Base-by-base conservation (phyloP, 331 rosid genomes). In the Acacia pycnantha region DNA sequence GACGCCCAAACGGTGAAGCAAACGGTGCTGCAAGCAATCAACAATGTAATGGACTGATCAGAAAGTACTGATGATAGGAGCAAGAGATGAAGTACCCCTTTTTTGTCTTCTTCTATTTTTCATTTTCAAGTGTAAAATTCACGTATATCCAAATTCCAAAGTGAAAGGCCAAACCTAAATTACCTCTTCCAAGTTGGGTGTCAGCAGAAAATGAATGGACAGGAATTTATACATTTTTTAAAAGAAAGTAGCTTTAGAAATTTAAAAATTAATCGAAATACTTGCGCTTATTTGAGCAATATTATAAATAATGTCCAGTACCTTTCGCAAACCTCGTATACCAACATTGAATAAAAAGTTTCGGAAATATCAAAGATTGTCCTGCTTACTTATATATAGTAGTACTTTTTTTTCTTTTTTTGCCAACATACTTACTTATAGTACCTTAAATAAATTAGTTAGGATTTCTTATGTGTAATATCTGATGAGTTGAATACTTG, bases 1-100 rank as follows among this genome's bases (percentile, higher is more conserved):
- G 93, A 93, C 65, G 86, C 94, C 14, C 91, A 88, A 77, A 83
- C 86, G 88, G 98, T 94, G 88, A 89, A 94, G 86, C 88, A 85
- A 80, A 89, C 91, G 54, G 97, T 93, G 73, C 11, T 85, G 76
- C 87, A 92, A 79, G 97, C 98, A 73, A 86, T 94, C 77, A 83
- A 73, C 79, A 91, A 69, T 47, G 59, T 27, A 29, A 82, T 84
- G 90, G 88, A 90, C 82, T 67, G 64, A 73, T 84, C 77, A 80
- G 64, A 78, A 61, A 71, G 76, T 72, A 72, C 59, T 72, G 59
- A 72, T 72, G 59, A 27, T 72, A 4, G 21, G 40, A 47, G 35
- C 22, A 27, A 8, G 58, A 46, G 76, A 47, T 46, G 41, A 24
- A 41, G 80, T 24, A 29, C 65, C 70, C 3, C 2, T 67, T 6